Evolutionary conservation across 805 yeast genomes (phyloP), one percentile per base, ranked within the genome.

Genomic region (Teunomyces atbi): DNA sequence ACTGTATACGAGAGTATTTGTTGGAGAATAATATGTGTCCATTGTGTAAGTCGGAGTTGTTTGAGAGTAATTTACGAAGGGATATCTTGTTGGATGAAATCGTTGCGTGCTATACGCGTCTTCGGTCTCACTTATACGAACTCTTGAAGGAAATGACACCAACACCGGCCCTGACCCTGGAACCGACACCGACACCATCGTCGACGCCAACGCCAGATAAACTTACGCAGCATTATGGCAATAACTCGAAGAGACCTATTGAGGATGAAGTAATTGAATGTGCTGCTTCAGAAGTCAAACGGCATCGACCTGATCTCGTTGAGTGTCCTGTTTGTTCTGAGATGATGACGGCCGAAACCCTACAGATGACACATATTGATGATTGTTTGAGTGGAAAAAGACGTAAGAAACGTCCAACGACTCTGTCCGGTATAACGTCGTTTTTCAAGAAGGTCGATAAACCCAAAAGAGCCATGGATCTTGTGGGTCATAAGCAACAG

Each of bases 1-100:
- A 83, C 11, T 91, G 98, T 62, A 86, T 91, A 23, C 73, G 96
- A 47, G 79, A 85, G 50, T 81, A 84, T 51, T 65, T 91, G 33
- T 68, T 81, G n/a, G 65, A 64, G 32, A 79, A 77, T 26, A 76
- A 78, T 15, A 69, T 75, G 48, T 91, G 97, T 58, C 97, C 97
- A 0, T 65, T 87, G 42, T 91, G 97, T 62, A 76, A 84, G 19
- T 73, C 77, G 20, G 87, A 83, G 54, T 78, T 84, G 26, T 78
- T 82, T 58, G 91, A 87, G 50, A 81, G 91, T 41, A 78, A 79
- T 52, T 64, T 91, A 40, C 75, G 83, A 48, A 78, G 86, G 53
- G 87, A 84, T 38, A 74, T 81, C 32, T 65, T 84, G 5, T 64
- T 89, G n/a, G 96, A 86, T 57, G 95, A 88, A 51, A 68, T 87